Evolutionary conservation across 176 grass and related monocot genomes (phyloP).

Genomic region (Poa annua): DNA sequence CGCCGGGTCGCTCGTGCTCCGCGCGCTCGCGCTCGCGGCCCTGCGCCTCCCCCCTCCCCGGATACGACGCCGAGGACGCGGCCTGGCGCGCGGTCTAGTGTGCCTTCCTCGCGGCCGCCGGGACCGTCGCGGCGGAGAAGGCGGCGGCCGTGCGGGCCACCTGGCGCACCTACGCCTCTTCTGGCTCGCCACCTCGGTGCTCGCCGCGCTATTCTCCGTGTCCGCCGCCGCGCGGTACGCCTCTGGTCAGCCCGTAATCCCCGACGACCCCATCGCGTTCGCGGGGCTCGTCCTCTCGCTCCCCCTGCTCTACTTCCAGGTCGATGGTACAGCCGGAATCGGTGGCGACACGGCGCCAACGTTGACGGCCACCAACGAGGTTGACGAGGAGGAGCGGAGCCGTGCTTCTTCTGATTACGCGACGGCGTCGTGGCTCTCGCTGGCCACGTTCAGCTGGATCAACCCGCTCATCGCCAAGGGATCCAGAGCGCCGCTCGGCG

Average conservation of each 20-base stretch:
- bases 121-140: conserved; percentile 49
- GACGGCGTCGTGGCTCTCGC: conserved; percentile 60
- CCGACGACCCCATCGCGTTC: conserved; percentile 51
- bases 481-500: conserved; percentile 27
- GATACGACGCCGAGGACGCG: too few relatives aligned
- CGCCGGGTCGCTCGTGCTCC: conserved; percentile 37
- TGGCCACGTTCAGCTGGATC: conserved; percentile 58
- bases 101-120: conserved; percentile 46
- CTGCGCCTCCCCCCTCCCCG: background rate
- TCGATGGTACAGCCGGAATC: conserved; percentile 21
- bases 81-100: conserved; percentile 34
- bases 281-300: conserved; percentile 48
- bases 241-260: conserved; percentile 24
- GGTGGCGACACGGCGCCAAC: background rate
- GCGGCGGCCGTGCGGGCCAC: background rate
- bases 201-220: conserved; percentile 30
- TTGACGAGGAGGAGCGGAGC: background rate
- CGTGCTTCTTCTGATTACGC: conserved; percentile 28
- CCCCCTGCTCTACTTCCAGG: conserved; percentile 40
- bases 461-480: conserved; percentile 66
- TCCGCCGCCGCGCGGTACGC: conserved; percentile 27
- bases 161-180: conserved; percentile 50
- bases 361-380: background rate
- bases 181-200: conserved; percentile 43
- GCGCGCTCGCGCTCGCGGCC: conserved; percentile 43